Evolutionary conservation across 257 asterid species (phyloP), one percentile per base, ranked within the genome.

Genomic region (Sherardia arvensis): DNA sequence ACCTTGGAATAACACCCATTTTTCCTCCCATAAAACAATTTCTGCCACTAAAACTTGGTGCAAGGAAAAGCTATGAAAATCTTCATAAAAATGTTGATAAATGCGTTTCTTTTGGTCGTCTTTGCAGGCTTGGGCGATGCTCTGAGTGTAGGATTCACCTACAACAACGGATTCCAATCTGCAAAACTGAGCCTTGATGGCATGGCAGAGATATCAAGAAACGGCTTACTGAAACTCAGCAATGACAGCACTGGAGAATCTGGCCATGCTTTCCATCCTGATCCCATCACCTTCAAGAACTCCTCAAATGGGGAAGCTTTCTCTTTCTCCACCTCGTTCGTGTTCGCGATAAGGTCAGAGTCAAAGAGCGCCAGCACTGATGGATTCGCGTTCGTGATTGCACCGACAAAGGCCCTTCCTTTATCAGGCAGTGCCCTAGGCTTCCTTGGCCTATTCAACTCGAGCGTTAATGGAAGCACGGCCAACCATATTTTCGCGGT

Each of bases 401-500:
- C 88, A 2, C 93, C 93, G 0, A 66, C 76, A 17, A 51, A 63
- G 38, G 79, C 76, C 9, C 75, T 87, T 17, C 81, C 79, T 0
- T 69, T 70, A 1, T 3, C 34, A 2, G 71, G 80, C 57, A 61
- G 57, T 0, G 76, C 87, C 0, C 49, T 76, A 38, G 67, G 73
- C 12, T 81, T 75, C 69, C 74, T 87, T 33, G 92, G 95, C 38
- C 78, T 82, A 14, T 79, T 87, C 63, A 84, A 84, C 14, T 67
- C 59, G 2, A 22, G 77, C 45, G 80, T 74, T 72, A 71, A 74
- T n/a, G 95, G 90, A 30, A 30, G 34, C 34, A 2, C 34, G 4
- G 6, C 34, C 34, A 30, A 6, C 34, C 34, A 30, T 30, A 30
- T 30, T 30, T 30, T 30, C 34, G 34, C 34, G 6, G 34, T 30